phyloP scores from a whole-genome alignment of 2,329 filamentous ascomycete species.

The Fusarium luffae region DNA sequence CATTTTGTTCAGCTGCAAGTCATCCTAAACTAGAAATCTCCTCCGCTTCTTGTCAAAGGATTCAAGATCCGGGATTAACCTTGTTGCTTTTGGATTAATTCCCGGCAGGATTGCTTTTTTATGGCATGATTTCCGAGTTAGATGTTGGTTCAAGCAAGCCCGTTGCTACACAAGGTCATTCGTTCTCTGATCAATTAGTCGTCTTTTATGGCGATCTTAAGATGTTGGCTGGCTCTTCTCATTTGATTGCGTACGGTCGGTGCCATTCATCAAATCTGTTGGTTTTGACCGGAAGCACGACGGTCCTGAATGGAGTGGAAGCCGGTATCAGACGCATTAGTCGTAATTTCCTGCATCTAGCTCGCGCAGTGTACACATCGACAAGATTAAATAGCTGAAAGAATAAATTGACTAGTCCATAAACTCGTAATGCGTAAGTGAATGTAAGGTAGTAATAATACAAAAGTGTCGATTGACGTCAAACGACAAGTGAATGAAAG shows the following conservation, averaged over 20 bases:
- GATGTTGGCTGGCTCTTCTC: background rate
- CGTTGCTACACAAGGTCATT: background rate
- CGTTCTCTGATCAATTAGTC: background rate
- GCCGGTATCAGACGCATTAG: background rate
- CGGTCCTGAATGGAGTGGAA: background rate
- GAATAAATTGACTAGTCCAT: background rate
- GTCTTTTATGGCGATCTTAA: background rate
- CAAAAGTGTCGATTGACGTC: background rate
- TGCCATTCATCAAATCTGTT: background rate
- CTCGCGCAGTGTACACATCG: background rate
- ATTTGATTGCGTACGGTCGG: background rate
- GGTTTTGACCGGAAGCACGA: background rate
- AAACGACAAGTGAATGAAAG: constrained; percentile 14
- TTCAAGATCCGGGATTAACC: background rate
- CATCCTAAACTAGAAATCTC: background rate
- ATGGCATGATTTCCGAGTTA: background rate
- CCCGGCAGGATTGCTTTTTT: background rate
- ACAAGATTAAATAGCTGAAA: background rate
- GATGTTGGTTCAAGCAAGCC: too few species aligned
- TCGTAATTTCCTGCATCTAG: rapidly evolving
- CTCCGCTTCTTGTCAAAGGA: background rate
- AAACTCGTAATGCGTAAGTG: constrained; percentile 15
- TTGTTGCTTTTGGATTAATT: background rate
- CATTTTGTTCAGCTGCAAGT: background rate
- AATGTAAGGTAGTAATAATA: constrained; percentile 25